These are phyloP conservation scores for Neobulgaria alba DNA, from an alignment of 2,329 filamentous ascomycete species.

Conservation along the genomic window DNA sequence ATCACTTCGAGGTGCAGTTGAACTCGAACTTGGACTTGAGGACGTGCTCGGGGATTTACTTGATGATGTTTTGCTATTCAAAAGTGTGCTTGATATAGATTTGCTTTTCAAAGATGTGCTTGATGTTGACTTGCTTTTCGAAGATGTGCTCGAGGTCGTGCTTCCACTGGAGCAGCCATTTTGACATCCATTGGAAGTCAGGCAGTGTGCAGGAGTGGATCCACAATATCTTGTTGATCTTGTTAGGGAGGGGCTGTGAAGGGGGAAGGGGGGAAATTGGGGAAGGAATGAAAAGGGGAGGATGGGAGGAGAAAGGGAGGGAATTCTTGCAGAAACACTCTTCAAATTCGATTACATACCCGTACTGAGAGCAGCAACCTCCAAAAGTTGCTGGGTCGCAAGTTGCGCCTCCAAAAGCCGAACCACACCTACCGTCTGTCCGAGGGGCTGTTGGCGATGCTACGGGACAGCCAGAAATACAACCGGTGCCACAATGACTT, in stretches of 20 bases:
- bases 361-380: conserved; percentile 26
- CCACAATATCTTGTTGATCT: too few relatives aligned
- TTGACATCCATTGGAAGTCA: conserved; percentile 25
- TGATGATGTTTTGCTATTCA: not conserved
- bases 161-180: conserved; percentile 19
- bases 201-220: conserved; percentile 13
- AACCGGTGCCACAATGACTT: conserved; percentile 31
- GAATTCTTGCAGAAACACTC: too few relatives aligned
- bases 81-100: too few relatives aligned
- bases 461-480: conserved; percentile 32
- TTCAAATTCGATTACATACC: too few relatives aligned
- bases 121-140: too few relatives aligned
- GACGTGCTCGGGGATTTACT: not conserved
- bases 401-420: conserved; percentile 20
- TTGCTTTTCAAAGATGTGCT: too few relatives aligned
- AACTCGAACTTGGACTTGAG: not conserved
- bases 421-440: conserved; percentile 24
- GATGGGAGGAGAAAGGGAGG: not conserved
- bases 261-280: too few relatives aligned
- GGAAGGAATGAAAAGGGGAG: too few relatives aligned
- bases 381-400: conserved; percentile 26
- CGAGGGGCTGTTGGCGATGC: conserved; percentile 12
- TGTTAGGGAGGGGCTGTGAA: too few relatives aligned
- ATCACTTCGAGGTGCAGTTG: conserved; percentile 3
- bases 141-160: too few relatives aligned